Conservation (phyloP, 345 rosid genomes). For the Aquilaria sinensis region DNA sequence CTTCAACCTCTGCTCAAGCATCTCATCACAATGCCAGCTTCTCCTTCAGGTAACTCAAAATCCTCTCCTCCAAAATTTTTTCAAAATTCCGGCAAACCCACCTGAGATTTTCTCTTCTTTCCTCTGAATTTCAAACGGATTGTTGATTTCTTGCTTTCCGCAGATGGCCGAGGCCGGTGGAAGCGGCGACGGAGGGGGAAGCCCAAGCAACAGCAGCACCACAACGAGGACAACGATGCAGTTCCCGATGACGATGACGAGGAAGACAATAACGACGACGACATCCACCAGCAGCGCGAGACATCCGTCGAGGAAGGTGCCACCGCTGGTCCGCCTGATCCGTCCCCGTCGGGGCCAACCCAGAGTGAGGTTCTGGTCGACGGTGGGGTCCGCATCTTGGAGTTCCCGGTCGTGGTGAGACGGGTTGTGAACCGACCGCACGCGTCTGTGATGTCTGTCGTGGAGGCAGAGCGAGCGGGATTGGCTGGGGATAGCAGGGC, state of each 20-base stretch:
- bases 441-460: slow-evolving; percentile 50
- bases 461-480: slow-evolving; percentile 58
- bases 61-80: background rate
- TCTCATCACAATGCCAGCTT: slow-evolving; percentile 57
- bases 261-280: slow-evolving; percentile 40
- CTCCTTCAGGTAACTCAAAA: slow-evolving; percentile 57
- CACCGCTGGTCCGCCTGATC: slow-evolving; percentile 34
- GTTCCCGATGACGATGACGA: slow-evolving; percentile 29
- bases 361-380: slow-evolving; percentile 48
- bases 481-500: slow-evolving; percentile 43
- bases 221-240: slow-evolving; percentile 23
- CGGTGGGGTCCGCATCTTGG: slow-evolving; percentile 57
- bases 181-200: slow-evolving; percentile 75
- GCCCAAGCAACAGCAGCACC: slow-evolving; percentile 44
- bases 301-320: slow-evolving; percentile 23
- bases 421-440: slow-evolving; percentile 73
- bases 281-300: slow-evolving; percentile 29
- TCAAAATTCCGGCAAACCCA: background rate
- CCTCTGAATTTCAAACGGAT: background rate
- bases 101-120: slow-evolving; percentile 17
- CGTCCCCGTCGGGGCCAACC: slow-evolving; percentile 24
- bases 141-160: background rate
- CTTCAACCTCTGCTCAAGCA: background rate
- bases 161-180: slow-evolving; percentile 82
- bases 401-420: slow-evolving; percentile 60